Evolutionary conservation across 805 yeast species (phyloP), one percentile per base, ranked within the genome.

Genomic region (Blastobotrys americana): DNA sequence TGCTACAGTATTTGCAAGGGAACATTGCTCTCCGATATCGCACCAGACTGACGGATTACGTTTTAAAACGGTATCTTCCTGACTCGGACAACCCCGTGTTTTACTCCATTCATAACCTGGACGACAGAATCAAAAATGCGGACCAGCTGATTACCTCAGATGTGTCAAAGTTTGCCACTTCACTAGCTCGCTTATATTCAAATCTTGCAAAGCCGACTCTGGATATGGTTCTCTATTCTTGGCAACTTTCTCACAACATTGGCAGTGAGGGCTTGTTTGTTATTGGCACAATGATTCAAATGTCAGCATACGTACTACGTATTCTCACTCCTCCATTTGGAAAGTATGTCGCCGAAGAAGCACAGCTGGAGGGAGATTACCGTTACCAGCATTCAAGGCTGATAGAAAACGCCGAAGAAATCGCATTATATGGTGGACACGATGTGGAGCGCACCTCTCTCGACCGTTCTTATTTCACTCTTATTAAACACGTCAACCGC

Each of bases 321-420:
- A 68, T 84, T 42, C 77, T 88, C 54, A 85, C 95, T 3, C 97
- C 97, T 16, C 93, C 93, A 40, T 89, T 89, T 58, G 89, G 95
- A 13, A 82, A 75, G 57, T 69, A 85, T 39, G 83, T 93, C 1
- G 73, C 84, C 42, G 79, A 78, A 46, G 79, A 80, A 56, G 88
- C 95, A 15, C 74, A 78, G 39, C 69, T 87, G 42, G 97, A 89
- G 62, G 94, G 95, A 48, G 81, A 82, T 57, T 82, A 87, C 55
- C 78, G 95, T 53, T 75, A 83, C 15, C 73, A 82, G 20, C 97
- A 89, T 64, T 80, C 95, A 1, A 82, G 87, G 58, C 69, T 89
- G 15, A 86, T 86, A 21, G 68, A 77, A 39, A 84, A 81, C 59
- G 77, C 75, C 55, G 97, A 89, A 65, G 96, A 89, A 59, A 80